Base-by-base conservation (phyloP, 768 basidiomycete species). In the Suillus cothurnatus region DNA sequence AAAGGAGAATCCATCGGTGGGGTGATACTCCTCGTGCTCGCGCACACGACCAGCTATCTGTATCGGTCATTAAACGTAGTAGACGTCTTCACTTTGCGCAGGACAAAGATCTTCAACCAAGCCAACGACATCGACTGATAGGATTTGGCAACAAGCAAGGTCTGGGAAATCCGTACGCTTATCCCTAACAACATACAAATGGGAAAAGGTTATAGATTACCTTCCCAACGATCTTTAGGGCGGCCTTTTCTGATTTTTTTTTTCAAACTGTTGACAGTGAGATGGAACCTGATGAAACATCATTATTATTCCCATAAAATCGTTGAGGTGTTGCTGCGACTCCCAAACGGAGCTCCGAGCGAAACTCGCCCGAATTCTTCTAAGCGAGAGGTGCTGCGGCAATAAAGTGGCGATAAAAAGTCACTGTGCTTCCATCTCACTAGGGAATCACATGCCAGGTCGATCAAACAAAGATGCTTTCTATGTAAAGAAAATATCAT, bases 381-480 rank as follows among this genome's bases (percentile, higher is more conserved):
- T 28, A 55, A 55, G 19, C 31, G 52, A 55, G 28, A 31, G 17
- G 1, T 34, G 9, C 32, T 34, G 32, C 32, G 32, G 32, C 32
- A 7, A 34, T 34, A 34, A 34, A 34, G 32, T n/a, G 32, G 32
- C 34, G 34, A 34, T 11, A 34, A 34, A 7, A 34, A 9, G 34
- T 34, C n/a, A 34, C 5, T 34, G 32, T 15, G n/a, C n/a, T n/a
- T n/a, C n/a, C 28, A 12, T 55, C 53, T 55, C 31, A 32, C 53
- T 55, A 32, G 31, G n/a, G 32, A 21, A 32, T 55, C 31, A 32
- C 53, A 55, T 31, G 21, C 62, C 19, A 41, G 23, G 36, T 21
- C 26, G 47, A 45, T 34, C 39, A 59, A 31, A 41, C 26, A 28
- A 41, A 41, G 58, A 59, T 59, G 36, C 21, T 43, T 64, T 62